Percentiles rank a stretch among this genome's conserved stretches.
Evolutionary conservation across 192 early-diverging fungal species (phyloP).

Genomic region (Nowakowskiella sp.): DNA sequence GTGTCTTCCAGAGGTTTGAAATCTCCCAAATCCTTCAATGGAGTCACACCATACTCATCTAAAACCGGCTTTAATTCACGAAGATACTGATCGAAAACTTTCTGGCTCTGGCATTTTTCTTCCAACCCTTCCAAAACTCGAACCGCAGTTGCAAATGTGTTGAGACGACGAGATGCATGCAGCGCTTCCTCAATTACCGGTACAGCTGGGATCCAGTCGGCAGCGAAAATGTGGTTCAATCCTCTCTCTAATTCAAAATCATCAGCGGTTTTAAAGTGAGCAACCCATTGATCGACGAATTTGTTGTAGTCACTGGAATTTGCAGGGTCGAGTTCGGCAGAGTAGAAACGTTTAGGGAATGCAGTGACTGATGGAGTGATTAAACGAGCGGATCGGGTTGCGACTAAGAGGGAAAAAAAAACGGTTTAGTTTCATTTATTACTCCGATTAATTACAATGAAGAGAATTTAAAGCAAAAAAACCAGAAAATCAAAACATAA

Average conservation of each 20-base stretch:
- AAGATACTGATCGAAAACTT: conserved; percentile 85
- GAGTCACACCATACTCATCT: conserved; percentile 79
- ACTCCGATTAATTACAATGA: no score
- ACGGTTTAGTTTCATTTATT: no score
- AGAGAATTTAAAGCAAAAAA: no score
- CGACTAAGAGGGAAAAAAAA: no score
- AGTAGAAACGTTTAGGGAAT: conserved; percentile 16
- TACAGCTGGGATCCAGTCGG: conserved; percentile 89
- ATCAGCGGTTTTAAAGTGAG: conserved; percentile 61
- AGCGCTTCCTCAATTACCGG: conserved; percentile 83
- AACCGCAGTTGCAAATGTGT: conserved; percentile 88
- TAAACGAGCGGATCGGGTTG: conserved; percentile 5
- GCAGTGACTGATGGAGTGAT: not conserved
- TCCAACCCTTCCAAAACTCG: conserved; percentile 92
- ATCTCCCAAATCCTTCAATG: conserved; percentile 76
- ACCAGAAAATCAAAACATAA: no score
- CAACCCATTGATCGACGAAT: conserved; percentile 43
- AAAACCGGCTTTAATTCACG: conserved; percentile 77
- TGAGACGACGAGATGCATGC: conserved; percentile 83
- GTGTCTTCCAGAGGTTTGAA: no score
- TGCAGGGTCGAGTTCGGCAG: conserved; percentile 43
- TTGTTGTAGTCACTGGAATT: conserved; percentile 39
- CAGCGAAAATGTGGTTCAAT: conserved; percentile 94
- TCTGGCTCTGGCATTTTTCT: conserved; percentile 76
- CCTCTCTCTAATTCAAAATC: conserved; percentile 96